Base-by-base conservation (phyloP, 2,329 filamentous ascomycete species). In the Monosporascus cannonballus region DNA sequence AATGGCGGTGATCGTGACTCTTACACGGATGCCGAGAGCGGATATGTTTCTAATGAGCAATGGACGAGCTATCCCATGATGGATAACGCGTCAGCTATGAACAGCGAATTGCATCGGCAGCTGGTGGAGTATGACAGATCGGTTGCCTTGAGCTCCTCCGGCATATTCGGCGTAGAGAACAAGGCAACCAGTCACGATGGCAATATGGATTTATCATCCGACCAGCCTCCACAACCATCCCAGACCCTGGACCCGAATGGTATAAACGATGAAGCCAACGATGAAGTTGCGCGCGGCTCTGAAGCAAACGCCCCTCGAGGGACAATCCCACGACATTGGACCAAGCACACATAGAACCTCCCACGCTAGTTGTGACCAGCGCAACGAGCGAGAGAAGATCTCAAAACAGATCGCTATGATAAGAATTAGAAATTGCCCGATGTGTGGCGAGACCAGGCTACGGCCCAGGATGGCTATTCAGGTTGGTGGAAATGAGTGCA, bases 11-110 rank as follows among this genome's bases (percentile, higher is more conserved):
- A 46, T 27, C 11, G 17, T 27, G 42, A 46, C 7, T 46, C 42
- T 17, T 14, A 64, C 27, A 53, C 52, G 6, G 56, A 57, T 27
- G 49, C 37, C 3, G 56, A 54, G 5, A 46, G 42, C 42, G 42
- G 22, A 27, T 27, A 25, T 17, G 42, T 46, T 11, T 25, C 42
- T 22, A 46, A 11, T 27, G 42, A 42, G 39, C 39, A 9, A 11
- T 42, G n/a, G 22, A 9, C 3, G 22, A 42, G 39, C 22, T 20
- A 42, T 15, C n/a, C 18, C 22, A 20, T 24, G 11, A 14, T 11
- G 17, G 22, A 42, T 18, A 11, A 17, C 18, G 17, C 8, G 22
- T 42, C 20, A 14, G 39, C 39, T 24, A 42, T 42, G 9, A 20
- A 18, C 22, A 42, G 1, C 9, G 17, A 9, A 24, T 20, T 42